Conservation (phyloP, 139 green algal genomes). For the Mesotaenium endlicherianum region DNA sequence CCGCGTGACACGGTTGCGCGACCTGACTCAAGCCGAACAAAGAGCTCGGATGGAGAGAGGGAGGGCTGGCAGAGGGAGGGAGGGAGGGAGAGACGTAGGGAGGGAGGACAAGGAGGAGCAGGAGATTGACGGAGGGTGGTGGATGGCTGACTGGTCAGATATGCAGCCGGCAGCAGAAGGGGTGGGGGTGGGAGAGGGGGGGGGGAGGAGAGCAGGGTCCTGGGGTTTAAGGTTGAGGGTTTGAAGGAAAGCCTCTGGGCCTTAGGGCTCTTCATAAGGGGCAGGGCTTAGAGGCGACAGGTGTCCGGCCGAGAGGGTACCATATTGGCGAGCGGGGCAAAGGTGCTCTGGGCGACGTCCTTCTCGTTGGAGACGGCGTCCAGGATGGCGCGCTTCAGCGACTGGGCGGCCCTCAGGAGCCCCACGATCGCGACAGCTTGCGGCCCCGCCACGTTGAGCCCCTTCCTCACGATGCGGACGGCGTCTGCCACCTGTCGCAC, state of each 20-base stretch:
- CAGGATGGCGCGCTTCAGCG: background rate
- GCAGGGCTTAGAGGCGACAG: background rate
- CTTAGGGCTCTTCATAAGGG: background rate
- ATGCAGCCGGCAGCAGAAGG: background rate
- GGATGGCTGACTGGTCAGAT: background rate
- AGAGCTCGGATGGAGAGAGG: background rate
- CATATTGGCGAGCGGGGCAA: background rate
- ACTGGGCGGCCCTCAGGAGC: background rate
- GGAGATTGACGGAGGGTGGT: background rate
- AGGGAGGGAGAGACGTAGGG: background rate
- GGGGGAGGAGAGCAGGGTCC: too few relatives aligned
- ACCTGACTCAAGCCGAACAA: background rate
- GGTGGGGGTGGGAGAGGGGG: background rate
- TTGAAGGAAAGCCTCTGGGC: too few relatives aligned
- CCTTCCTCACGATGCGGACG: background rate
- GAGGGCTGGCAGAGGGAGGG: background rate
- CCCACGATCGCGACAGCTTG: background rate
- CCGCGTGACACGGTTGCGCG: background rate
- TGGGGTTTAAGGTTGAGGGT: too few relatives aligned
- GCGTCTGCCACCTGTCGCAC: background rate
- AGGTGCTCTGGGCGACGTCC: background rate
- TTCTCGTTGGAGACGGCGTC: background rate
- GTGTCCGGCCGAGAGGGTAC: background rate
- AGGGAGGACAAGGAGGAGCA: background rate
- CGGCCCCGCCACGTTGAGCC: background rate